Percentiles rank a stretch among this genome's conserved stretches.
Conservation (phyloP, 352 stramenopile genomes). For the Globisporangium rhizosaccharum region DNA sequence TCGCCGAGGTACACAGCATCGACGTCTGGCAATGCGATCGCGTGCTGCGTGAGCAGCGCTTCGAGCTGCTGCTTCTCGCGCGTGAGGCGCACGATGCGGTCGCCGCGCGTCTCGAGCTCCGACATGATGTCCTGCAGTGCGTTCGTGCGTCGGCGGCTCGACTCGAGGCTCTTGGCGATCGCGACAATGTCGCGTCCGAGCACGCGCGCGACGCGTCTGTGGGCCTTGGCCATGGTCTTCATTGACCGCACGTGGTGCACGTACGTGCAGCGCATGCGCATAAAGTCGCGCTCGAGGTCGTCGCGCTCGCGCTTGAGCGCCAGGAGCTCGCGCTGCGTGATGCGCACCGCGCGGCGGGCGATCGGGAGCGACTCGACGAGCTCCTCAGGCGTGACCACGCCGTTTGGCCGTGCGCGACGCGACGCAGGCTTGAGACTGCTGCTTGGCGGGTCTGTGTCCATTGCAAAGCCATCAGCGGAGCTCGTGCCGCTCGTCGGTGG, state of each 20-base stretch:
- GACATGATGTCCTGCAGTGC: conserved; percentile 79
- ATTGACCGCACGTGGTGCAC: conserved; percentile 64
- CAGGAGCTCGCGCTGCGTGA: conserved; percentile 66
- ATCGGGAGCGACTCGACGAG: conserved; percentile 64
- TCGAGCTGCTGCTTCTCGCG: conserved; percentile 63
- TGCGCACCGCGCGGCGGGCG: conserved; percentile 58
- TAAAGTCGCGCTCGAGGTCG: conserved; percentile 70
- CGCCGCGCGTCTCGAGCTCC: conserved; percentile 60
- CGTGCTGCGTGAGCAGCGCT: conserved; percentile 34
- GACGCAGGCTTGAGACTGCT: neutral
- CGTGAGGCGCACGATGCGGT: conserved; percentile 43
- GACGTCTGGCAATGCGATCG: conserved; percentile 41
- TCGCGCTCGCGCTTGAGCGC: conserved; percentile 68
- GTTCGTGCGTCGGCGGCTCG: conserved; percentile 61
- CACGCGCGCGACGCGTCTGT: conserved; percentile 46
- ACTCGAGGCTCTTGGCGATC: conserved; percentile 56
- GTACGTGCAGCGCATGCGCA: conserved; percentile 55
- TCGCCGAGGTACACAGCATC: conserved; percentile 63
- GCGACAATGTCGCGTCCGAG: conserved; percentile 37
- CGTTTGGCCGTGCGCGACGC: conserved; percentile 22
- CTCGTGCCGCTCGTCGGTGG: conserved; percentile 6
- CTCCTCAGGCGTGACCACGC: conserved; percentile 64
- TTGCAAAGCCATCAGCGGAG: neutral
- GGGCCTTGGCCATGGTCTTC: conserved; percentile 66
- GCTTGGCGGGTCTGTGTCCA: neutral